Conservation (phyloP, 1,139 yeast species). For the Yamadazyma atlantica region DNA sequence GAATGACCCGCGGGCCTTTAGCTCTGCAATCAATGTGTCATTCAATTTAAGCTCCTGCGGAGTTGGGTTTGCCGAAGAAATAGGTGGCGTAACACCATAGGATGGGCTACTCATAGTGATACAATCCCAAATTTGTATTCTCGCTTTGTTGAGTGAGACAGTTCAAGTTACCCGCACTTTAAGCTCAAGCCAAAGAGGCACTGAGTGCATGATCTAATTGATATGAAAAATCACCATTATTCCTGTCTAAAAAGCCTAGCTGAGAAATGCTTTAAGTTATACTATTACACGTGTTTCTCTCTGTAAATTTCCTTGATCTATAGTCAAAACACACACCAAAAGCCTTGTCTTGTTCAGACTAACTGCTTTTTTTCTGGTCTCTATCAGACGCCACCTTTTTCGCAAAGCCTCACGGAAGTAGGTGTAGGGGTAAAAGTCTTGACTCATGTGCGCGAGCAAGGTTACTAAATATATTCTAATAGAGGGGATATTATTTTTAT, state of each 20-base stretch:
- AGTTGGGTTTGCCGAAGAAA: constrained; percentile 80
- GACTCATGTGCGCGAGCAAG: constrained; percentile 2
- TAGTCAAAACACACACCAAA: too few relatives aligned
- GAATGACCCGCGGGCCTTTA: constrained; percentile 83
- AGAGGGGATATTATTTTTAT: neutral
- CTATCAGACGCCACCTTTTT: neutral
- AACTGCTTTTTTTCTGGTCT: too few relatives aligned
- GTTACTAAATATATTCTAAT: neutral
- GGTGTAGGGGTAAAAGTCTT: neutral
- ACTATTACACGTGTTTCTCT: too few relatives aligned
- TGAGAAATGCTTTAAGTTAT: too few relatives aligned
- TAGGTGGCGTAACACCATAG: constrained; percentile 90
- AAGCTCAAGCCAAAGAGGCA: too few relatives aligned
- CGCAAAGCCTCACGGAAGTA: neutral
- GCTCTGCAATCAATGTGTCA: constrained; percentile 72
- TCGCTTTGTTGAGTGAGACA: neutral
- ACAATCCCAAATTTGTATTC: neutral
- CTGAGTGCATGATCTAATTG: too few relatives aligned
- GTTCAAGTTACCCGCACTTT: neutral
- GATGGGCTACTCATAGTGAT: constrained; percentile 23
- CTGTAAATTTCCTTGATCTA: too few relatives aligned
- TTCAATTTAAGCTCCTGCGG: constrained; percentile 74
- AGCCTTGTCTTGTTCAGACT: too few relatives aligned
- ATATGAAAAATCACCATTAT: too few relatives aligned
- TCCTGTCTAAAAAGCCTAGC: too few relatives aligned